phyloP scores from a whole-genome alignment of 1,139 yeast species.

The Chernovozyma aurita region DNA sequence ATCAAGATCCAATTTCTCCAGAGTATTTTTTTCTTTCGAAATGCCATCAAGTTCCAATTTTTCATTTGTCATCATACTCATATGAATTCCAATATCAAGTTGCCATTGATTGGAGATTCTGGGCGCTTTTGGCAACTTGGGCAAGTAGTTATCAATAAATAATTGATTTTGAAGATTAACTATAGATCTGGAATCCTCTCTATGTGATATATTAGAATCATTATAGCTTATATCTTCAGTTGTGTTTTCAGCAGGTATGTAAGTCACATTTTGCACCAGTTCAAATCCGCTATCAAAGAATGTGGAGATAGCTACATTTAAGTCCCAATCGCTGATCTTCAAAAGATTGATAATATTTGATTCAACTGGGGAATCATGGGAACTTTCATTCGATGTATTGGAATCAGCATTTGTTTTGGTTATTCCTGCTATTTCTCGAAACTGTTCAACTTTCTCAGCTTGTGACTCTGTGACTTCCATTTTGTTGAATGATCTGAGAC shows the following conservation, averaged over 20 bases:
- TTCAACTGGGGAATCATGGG: conserved; percentile 23
- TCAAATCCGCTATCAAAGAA: conserved; percentile 50
- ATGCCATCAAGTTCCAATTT: background rate
- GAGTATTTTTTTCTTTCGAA: conserved; percentile 14
- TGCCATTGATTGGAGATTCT: conserved; percentile 39
- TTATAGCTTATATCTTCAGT: background rate
- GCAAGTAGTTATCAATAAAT: conserved; percentile 31
- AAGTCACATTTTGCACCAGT: conserved; percentile 11
- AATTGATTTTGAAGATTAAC: conserved; percentile 31
- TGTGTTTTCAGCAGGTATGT: conserved; percentile 10
- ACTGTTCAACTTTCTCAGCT: conserved; percentile 24
- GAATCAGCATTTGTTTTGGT: background rate
- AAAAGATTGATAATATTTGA: conserved; percentile 35
- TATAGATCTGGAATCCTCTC: conserved; percentile 5
- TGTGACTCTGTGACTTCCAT: conserved; percentile 7
- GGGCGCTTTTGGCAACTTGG: conserved; percentile 41
- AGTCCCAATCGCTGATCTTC: conserved; percentile 40
- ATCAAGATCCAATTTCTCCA: conserved; percentile 3
- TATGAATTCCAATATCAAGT: conserved; percentile 43
- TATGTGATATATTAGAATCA: conserved; percentile 6
- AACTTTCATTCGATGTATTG: background rate
- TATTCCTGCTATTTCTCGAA: conserved; percentile 43
- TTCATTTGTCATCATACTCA: conserved; percentile 4
- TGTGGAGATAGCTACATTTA: conserved; percentile 46
- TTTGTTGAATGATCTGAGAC: too few relatives aligned